Evolutionary conservation across 2,329 filamentous ascomycete species (phyloP), one percentile per base, ranked within the genome.

Genomic region (Botryotinia narcissicola): DNA sequence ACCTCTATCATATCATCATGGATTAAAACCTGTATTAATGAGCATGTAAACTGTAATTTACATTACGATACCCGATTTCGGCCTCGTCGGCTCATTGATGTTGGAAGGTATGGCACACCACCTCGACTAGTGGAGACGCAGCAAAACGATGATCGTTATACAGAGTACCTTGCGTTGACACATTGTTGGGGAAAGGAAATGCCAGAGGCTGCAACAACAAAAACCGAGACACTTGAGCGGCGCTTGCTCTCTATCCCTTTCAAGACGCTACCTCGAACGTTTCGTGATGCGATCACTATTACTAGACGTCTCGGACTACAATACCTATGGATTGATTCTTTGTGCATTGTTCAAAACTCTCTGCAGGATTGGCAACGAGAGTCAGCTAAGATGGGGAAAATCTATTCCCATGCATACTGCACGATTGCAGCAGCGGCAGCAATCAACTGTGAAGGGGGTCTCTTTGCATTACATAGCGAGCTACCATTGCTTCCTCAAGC

Each of bases 331-430:
- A 70, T 73, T 42, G 63, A 73, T 54, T 73, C 71, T 18, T 29
- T 73, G 9, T 73, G 71, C 14, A 73, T 73, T 25, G 40, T 73
- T 42, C 63, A 73, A 69, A 54, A 73, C 63, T 62, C 73, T 51
- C 22, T 29, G 18, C 70, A 74, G 54, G 77, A 78, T 60, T 76
- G 77, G 77, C 59, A 74, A 37, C 62, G 57, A 48, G 74, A 78
- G 54, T 71, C 75, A 6, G 68, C 73, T 25, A 44, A 64, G 37
- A 78, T 78, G 77, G 73, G 69, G 0, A 69, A 74, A 42, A 70
- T 78, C 7, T 78, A 76, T 48, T 69, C 67, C 10, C 59, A 75
- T 40, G 63, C 54, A 25, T 71, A 73, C 48, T 74, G 72, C 32
- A 76, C 62, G n/a, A 64, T 75, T 46, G 72, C 75, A 35, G 75